Base-by-base conservation (phyloP, 2,329 filamentous ascomycete genomes). In the Geoglossum cookeanum region DNA sequence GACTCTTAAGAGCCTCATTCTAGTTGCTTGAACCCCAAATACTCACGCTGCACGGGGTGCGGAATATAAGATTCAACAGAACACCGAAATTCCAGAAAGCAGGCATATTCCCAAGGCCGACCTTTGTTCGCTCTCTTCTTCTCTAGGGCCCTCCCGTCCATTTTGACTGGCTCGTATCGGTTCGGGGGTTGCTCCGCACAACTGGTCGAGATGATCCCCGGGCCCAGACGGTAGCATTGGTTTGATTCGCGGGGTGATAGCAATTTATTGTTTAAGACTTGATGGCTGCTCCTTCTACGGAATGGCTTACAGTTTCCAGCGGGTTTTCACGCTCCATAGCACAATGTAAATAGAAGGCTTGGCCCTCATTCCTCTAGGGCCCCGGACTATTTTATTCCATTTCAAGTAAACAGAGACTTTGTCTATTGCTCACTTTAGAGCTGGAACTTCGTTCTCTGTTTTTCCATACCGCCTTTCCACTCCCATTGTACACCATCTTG, bases 391-490 rank as follows among this genome's bases (percentile, higher is more conserved):
- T 15, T 4, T 4, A 15, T 42, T 15, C 39, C 11, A 42, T 42
- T 15, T 42, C 39, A 4, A 15, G 7, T 9, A 42, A 42, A 15
- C 39, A 42, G 11, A 35, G 33, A 15, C 39, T 42, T 13, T 22
- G 13, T 7, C 22, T 13, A 13, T 45, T 3, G 9, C 22, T 9
- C 42, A 5, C 13, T 3, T 54, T 45, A 58, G 9, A 58, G 55
- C 32, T 58, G 57, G 29, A 58, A 58, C 30, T 58, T 58, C 27
- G 57, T 58, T 30, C 57, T 45, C 29, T 35, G 17, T 47, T 58
- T 58, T 17, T 58, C 57, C 22, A 57, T 57, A 8, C 48, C 39
- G 3, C 54, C 57, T 30, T 58, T 58, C 57, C 57, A 58, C 45
- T 58, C 57, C 57, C 57, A 58, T 39, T 58, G 52, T 13, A 58